A percentile compares a stretch with the other conserved stretches of the same genome.
phyloP scores from a whole-genome alignment of 2,329 filamentous ascomycete genomes.

The Fusarium longipes region DNA sequence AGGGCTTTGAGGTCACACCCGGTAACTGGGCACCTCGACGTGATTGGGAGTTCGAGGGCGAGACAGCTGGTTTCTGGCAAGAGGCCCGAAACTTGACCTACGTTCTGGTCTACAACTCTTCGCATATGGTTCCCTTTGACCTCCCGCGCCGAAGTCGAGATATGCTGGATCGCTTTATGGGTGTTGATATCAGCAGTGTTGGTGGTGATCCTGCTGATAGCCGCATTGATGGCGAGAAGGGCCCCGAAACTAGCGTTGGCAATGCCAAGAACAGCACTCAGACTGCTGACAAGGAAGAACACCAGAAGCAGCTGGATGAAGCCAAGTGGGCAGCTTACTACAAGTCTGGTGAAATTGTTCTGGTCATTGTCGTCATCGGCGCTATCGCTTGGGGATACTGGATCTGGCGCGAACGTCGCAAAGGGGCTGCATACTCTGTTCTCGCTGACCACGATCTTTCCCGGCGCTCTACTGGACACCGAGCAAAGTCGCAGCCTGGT shows the following conservation, averaged over 20 bases:
- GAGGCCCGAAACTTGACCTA: constrained; percentile 95
- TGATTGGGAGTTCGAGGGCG: constrained; percentile 93
- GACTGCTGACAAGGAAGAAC: constrained; percentile 63
- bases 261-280: constrained; percentile 69
- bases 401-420: constrained; percentile 71
- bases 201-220: constrained; percentile 84
- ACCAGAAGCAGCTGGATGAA: constrained; percentile 78
- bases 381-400: constrained; percentile 80
- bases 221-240: constrained; percentile 85
- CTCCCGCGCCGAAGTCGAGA: constrained; percentile 86
- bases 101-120: constrained; percentile 93
- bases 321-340: constrained; percentile 92
- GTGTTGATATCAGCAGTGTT: constrained; percentile 89
- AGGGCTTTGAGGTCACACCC: constrained; percentile 87
- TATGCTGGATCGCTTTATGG: constrained; percentile 97
- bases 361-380: constrained; percentile 82
- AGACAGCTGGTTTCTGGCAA: constrained; percentile 91
- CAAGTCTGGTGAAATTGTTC: constrained; percentile 85
- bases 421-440: constrained; percentile 65
- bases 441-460: constrained; percentile 55
- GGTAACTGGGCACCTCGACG: constrained; percentile 92
- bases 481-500: constrained; percentile 57
- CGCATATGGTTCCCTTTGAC: constrained; percentile 98
- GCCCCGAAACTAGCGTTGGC: constrained; percentile 80
- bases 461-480: constrained; percentile 59